Percentiles rank a stretch among this genome's conserved stretches.
Conservation (phyloP, 192 early-diverging fungal genomes). For the Rhizophagus prolifer region DNA sequence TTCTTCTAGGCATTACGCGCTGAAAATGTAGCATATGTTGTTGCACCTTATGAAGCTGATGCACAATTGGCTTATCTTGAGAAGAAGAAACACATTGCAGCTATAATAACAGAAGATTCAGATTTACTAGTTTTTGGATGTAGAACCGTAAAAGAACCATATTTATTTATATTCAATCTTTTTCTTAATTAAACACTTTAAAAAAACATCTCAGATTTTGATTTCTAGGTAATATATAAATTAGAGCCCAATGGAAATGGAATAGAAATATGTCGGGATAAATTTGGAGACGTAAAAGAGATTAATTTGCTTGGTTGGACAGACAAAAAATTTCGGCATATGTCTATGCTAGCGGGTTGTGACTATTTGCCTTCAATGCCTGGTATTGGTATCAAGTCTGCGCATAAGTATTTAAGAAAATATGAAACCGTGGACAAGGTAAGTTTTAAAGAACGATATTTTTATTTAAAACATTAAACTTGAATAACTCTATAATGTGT, state of each 20-base stretch:
- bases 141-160: conserved; percentile 42
- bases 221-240: conserved; percentile 72
- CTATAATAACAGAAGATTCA: conserved; percentile 92
- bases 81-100: conserved; percentile 61
- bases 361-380: conserved; percentile 87
- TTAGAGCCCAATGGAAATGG: conserved; percentile 72
- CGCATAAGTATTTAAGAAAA: conserved; percentile 53
- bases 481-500: too few relatives aligned
- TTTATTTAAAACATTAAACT: neutral
- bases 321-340: conserved; percentile 66
- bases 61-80: conserved; percentile 89
- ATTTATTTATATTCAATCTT: conserved; percentile 8
- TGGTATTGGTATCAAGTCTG: conserved; percentile 86
- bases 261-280: conserved; percentile 58
- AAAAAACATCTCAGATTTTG: neutral
- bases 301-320: conserved; percentile 61
- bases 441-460: conserved; percentile 23
- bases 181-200: neutral
- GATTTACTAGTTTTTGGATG: conserved; percentile 95
- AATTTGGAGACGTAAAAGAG: conserved; percentile 49
- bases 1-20: conserved; percentile 51
- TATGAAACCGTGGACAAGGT: conserved; percentile 47
- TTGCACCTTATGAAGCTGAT: conserved; percentile 98
- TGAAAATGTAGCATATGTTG: conserved; percentile 73
- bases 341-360: conserved; percentile 98